A percentile compares a stretch with the other conserved stretches of the same genome.
Conservation (phyloP, 176 grass and related monocot genomes). For the Carex scoparia region DNA sequence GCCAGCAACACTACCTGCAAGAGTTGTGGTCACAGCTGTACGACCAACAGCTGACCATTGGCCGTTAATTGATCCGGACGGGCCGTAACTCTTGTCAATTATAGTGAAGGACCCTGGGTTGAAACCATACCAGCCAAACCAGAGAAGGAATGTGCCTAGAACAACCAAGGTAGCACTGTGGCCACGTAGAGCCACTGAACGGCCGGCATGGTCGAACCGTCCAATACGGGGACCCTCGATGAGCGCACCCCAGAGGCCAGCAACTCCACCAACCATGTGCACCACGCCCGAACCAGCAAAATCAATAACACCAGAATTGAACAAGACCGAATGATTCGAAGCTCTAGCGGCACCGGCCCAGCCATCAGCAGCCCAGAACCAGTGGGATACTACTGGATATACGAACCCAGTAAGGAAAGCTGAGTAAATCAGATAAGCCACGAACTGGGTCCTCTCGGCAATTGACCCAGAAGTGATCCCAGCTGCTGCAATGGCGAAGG, state of each 20-base stretch:
- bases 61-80: constrained; percentile 54
- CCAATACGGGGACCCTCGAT: constrained; percentile 87
- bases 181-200: constrained; percentile 69
- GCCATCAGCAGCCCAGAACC: constrained; percentile 81
- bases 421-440: constrained; percentile 88
- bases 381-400: constrained; percentile 85
- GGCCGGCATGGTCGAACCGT: constrained; percentile 64
- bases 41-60: constrained; percentile 96
- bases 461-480: constrained; percentile 94
- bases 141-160: constrained; percentile 84
- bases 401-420: constrained; percentile 92
- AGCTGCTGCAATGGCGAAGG: constrained; percentile 97
- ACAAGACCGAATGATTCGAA: constrained; percentile 41
- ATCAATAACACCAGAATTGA: constrained; percentile 84
- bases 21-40: constrained; percentile 84
- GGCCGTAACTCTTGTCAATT: constrained; percentile 71
- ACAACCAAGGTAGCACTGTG: constrained; percentile 91
- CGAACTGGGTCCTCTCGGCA: constrained; percentile 89
- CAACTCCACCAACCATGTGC: constrained; percentile 91
- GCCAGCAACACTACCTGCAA: constrained; percentile 73
- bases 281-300: constrained; percentile 94
- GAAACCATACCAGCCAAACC: constrained; percentile 96
- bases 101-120: constrained; percentile 81
- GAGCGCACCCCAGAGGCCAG: constrained; percentile 83
- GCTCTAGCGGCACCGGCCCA: constrained; percentile 59